Conservation (phyloP, 2,329 filamentous ascomycete species). For the Aspergillus sp. region DNA sequence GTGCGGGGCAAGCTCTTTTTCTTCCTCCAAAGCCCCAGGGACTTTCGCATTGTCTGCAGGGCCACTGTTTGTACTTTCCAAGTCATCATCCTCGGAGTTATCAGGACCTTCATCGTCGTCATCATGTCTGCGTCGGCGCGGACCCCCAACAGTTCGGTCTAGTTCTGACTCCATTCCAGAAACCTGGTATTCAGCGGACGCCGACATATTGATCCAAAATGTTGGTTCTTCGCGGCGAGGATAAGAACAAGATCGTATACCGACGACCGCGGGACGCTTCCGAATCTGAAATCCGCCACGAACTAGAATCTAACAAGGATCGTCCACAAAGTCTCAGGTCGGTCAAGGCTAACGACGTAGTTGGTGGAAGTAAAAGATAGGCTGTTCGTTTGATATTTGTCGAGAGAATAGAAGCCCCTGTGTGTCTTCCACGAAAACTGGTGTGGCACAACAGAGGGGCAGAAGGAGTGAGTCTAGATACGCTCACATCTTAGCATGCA, state of each 20-base stretch:
- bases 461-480: constrained; percentile 25
- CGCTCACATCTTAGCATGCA: constrained; percentile 11
- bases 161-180: constrained; percentile 57
- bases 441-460: constrained; percentile 34
- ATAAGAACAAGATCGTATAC: not conserved
- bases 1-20: constrained; percentile 88
- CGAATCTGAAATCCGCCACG: constrained; percentile 5
- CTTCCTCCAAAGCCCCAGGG: constrained; percentile 65
- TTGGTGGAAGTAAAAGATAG: constrained; percentile 30
- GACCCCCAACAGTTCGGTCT: constrained; percentile 70
- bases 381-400: constrained; percentile 21
- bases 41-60: constrained; percentile 71
- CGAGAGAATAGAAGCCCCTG: constrained; percentile 10
- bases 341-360: not conserved
- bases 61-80: constrained; percentile 74
- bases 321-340: constrained; percentile 4
- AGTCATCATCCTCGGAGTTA: constrained; percentile 77
- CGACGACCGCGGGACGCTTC: not conserved
- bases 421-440: constrained; percentile 17
- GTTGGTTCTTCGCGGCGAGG: not conserved
- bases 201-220: constrained; percentile 82
- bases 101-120: constrained; percentile 91
- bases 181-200: constrained; percentile 70
- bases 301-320: constrained; percentile 3
- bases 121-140: constrained; percentile 69